Percentiles rank a stretch among this genome's conserved stretches.
phyloP scores from a whole-genome alignment of 2,329 filamentous ascomycete genomes.

The Cytospora piceicola region DNA sequence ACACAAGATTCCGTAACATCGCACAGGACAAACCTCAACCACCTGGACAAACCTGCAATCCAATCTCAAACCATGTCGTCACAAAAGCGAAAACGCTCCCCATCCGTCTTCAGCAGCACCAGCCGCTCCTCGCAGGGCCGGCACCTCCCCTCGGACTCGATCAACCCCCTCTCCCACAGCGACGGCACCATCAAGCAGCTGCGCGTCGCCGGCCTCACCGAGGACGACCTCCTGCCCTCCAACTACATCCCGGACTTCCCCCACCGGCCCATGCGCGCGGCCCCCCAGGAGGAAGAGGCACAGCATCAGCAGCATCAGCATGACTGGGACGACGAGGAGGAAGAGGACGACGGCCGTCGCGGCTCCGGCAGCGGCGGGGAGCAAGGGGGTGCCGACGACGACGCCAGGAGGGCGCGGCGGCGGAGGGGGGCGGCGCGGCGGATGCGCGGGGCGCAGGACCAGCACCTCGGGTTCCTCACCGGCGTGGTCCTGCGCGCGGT shows the following conservation, averaged over 20 bases:
- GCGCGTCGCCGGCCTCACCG: slow-evolving; percentile 54
- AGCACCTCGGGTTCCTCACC: slow-evolving; percentile 69
- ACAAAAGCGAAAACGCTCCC: slow-evolving; percentile 43
- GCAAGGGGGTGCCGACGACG: slow-evolving; percentile 1
- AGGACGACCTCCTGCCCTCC: slow-evolving; percentile 49
- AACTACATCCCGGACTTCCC: slow-evolving; percentile 52
- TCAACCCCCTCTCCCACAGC: slow-evolving; percentile 61
- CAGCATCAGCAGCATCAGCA: slow-evolving; percentile 19
- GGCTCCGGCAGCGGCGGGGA: slow-evolving; percentile 26
- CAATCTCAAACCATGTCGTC: slow-evolving; percentile 14
- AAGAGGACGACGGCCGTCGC: slow-evolving; percentile 21
- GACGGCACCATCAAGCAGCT: slow-evolving; percentile 58
- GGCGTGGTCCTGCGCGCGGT: slow-evolving; percentile 75
- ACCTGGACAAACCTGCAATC: slow-evolving; percentile 10
- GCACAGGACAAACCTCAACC: background rate
- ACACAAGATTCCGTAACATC: background rate
- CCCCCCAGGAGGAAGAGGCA: background rate
- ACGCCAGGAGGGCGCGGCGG: slow-evolving; percentile 34
- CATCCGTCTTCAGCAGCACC: slow-evolving; percentile 31
- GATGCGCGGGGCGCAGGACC: slow-evolving; percentile 35
- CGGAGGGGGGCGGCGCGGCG: slow-evolving; percentile 34
- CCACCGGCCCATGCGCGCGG: slow-evolving; percentile 43
- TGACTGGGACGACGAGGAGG: background rate
- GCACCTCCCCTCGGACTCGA: slow-evolving; percentile 41
- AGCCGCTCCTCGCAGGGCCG: slow-evolving; percentile 23